A percentile compares a stretch with the other conserved stretches of the same genome.
phyloP scores from a whole-genome alignment of 2,329 filamentous ascomycete species.

The Diaporthe citri region DNA sequence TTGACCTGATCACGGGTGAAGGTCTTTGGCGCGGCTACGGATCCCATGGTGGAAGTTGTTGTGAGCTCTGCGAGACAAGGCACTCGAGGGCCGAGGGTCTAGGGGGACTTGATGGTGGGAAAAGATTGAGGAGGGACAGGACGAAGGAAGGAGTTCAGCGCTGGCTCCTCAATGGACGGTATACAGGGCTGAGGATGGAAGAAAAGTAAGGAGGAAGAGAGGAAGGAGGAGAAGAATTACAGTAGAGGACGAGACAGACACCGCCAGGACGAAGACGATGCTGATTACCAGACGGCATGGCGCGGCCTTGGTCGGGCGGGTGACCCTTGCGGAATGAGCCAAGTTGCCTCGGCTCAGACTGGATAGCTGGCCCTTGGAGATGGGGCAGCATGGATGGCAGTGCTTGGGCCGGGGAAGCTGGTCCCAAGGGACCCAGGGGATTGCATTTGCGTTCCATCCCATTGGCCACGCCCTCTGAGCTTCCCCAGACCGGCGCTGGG shows the following conservation, averaged over 20 bases:
- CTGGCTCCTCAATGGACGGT: not conserved
- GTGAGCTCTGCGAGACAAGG: not conserved
- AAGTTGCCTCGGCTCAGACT: constrained; percentile 32
- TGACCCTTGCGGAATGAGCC: constrained; percentile 32
- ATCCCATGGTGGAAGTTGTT: constrained; percentile 45
- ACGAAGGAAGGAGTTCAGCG: not conserved
- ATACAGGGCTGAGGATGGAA: not conserved
- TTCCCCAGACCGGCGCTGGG: constrained; percentile 27
- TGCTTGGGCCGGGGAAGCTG: constrained; percentile 22
- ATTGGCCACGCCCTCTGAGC: constrained; percentile 28
- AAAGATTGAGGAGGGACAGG: not conserved
- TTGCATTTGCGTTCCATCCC: not conserved
- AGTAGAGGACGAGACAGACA: not conserved
- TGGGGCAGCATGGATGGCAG: not conserved
- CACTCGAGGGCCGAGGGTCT: not conserved
- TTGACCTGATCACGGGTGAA: constrained; percentile 76
- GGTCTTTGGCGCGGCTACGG: constrained; percentile 56
- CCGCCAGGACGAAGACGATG: constrained; percentile 10
- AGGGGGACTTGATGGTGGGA: not conserved
- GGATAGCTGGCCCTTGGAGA: constrained; percentile 15
- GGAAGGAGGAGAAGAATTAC: too few species aligned
- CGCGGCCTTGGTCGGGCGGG: constrained; percentile 13
- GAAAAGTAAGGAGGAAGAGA: not conserved
- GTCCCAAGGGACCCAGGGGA: constrained; percentile 12
- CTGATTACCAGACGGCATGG: constrained; percentile 13